phyloP scores from a whole-genome alignment of 1,284 basidiomycete genomes.

The Cutaneotrichosporon dermatis region DNA sequence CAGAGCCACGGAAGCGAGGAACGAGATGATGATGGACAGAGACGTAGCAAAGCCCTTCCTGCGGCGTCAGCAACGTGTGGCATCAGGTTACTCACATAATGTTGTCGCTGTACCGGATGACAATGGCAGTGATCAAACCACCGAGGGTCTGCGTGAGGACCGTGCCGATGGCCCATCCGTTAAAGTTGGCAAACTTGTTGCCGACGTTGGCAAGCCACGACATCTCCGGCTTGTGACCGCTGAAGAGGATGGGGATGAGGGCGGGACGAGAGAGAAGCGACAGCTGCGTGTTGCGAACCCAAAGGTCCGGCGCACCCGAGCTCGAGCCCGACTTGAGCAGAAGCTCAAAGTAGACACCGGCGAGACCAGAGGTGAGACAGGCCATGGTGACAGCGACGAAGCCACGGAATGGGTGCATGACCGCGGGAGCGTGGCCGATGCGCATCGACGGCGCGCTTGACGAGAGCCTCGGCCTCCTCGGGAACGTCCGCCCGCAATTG shows the following conservation, averaged over 20 bases:
- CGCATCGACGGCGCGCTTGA: conserved; percentile 4
- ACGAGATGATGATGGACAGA: conserved; percentile 86
- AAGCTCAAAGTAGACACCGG: conserved; percentile 98
- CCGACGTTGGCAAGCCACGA: conserved; percentile 33
- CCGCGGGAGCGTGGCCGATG: conserved; percentile 1
- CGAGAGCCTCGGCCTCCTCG: not conserved
- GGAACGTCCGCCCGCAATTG: not conserved
- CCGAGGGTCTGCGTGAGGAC: conserved; percentile 84
- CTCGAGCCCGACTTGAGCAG: conserved; percentile 73
- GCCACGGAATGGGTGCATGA: conserved; percentile 74
- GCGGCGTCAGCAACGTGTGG: conserved; percentile 1
- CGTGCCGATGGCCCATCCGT: conserved; percentile 84
- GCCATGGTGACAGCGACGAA: conserved; percentile 79
- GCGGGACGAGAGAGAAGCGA: conserved; percentile 90
- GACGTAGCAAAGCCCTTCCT: conserved; percentile 88
- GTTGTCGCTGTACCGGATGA: conserved; percentile 55
- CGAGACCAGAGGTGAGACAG: conserved; percentile 94
- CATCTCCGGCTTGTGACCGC: conserved; percentile 38
- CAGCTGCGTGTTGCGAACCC: conserved; percentile 95
- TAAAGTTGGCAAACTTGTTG: conserved; percentile 56
- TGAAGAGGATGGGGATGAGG: conserved; percentile 71
- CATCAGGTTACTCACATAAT: conserved; percentile 39
- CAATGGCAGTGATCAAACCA: conserved; percentile 76
- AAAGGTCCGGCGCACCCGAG: conserved; percentile 60
- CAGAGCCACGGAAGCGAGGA: conserved; percentile 78